Evolutionary conservation across 2,329 filamentous ascomycete genomes (phyloP).

Genomic region (Coleophoma eucalyptorum): DNA sequence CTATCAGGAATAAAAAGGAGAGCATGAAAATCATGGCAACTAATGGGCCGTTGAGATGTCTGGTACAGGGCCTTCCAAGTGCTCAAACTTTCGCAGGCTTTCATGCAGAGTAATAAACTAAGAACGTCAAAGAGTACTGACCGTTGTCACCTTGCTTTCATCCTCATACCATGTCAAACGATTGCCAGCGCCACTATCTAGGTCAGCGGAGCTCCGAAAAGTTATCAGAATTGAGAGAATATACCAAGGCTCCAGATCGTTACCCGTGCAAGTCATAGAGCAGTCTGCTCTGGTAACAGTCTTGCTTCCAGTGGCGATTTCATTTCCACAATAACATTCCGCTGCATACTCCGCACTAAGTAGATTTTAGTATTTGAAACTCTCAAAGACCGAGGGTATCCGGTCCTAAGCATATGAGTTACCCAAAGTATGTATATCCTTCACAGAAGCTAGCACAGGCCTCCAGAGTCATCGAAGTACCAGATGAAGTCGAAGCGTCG

Average conservation of each 20-base stretch:
- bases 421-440: constrained; percentile 27
- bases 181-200: constrained; percentile 9
- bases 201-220: too few relatives aligned
- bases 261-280: constrained; percentile 11
- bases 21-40: too few relatives aligned
- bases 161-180: constrained; percentile 6
- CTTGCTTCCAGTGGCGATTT: constrained; percentile 6
- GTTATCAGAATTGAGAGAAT: too few relatives aligned
- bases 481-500: constrained; percentile 9
- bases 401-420: background rate
- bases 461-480: constrained; percentile 21
- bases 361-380: too few relatives aligned
- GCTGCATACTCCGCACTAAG: constrained; percentile 7
- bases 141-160: too few relatives aligned
- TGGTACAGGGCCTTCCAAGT: too few relatives aligned
- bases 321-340: constrained; percentile 16
- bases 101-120: too few relatives aligned
- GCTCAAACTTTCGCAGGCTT: too few relatives aligned
- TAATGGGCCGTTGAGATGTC: too few relatives aligned
- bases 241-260: constrained; percentile 9
- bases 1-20: too few relatives aligned
- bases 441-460: constrained; percentile 20
- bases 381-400: too few relatives aligned
- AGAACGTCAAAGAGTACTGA: too few relatives aligned
- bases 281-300: constrained; percentile 9